Conservation (phyloP, 345 rosid genomes). For the Sonneratia alba region DNA sequence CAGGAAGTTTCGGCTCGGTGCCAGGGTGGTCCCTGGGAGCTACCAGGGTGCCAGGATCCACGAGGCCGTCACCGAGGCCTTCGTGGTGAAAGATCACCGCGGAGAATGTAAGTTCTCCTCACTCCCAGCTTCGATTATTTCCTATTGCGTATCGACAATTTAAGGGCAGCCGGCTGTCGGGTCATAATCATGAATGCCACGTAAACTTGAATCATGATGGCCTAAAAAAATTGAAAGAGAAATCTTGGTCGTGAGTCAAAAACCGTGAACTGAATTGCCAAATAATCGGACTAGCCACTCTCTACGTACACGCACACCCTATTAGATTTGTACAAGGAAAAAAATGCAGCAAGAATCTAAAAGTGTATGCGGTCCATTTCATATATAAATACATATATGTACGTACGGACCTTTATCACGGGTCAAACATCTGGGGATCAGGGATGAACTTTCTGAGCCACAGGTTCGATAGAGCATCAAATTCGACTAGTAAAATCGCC, state of each 20-base stretch:
- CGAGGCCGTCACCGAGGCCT: constrained; percentile 71
- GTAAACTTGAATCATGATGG: not conserved
- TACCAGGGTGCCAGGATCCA: constrained; percentile 37
- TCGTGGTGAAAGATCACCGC: constrained; percentile 84
- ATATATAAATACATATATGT: too few relatives aligned
- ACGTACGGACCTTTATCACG: too few relatives aligned
- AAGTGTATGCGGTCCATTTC: too few relatives aligned
- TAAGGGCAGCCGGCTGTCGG: not conserved
- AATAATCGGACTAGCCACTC: not conserved
- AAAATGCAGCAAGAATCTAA: not conserved
- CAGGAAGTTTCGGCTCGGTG: constrained; percentile 70
- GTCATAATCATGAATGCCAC: not conserved
- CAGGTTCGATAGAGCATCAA: too few relatives aligned
- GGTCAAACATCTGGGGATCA: too few relatives aligned
- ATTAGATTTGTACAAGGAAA: not conserved
- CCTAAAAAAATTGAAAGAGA: not conserved
- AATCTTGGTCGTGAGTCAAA: not conserved
- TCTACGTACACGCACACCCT: not conserved
- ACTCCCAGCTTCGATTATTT: not conserved
- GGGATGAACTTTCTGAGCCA: too few relatives aligned
- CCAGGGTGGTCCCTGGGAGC: constrained; percentile 43
- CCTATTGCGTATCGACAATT: not conserved
- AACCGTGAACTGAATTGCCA: not conserved
- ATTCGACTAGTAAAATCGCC: too few relatives aligned
- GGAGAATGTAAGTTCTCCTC: constrained; percentile 76